Evolutionary conservation across 2,329 filamentous ascomycete species (phyloP).

Genomic region (Alternaria tenuissima): DNA sequence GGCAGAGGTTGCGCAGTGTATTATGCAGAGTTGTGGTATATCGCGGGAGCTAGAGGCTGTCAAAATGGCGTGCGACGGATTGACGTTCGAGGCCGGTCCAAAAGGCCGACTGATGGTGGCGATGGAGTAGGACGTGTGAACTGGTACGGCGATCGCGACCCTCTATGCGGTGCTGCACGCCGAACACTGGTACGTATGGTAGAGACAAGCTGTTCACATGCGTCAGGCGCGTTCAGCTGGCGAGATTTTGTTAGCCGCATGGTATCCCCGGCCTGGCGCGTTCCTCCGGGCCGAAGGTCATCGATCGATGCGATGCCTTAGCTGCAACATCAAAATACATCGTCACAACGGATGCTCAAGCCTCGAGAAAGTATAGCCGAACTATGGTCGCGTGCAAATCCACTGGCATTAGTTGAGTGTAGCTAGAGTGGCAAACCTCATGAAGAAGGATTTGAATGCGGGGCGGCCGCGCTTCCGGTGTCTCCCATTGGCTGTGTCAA

Average conservation of each 20-base stretch:
- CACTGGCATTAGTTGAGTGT: not conserved
- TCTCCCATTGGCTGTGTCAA: not conserved
- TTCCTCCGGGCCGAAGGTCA: constrained; percentile 8
- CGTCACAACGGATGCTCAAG: not conserved
- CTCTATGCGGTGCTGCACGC: not conserved
- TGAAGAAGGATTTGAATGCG: not conserved
- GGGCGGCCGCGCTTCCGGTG: not conserved
- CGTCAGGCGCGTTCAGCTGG: not conserved
- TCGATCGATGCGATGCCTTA: constrained; percentile 7
- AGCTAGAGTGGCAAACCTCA: not conserved
- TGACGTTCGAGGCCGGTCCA: constrained; percentile 5
- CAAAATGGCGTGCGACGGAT: constrained; percentile 6
- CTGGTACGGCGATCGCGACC: not conserved
- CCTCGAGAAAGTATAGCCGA: not conserved
- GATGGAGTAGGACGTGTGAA: not conserved
- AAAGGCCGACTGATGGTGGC: not conserved
- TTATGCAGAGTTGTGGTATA: constrained; percentile 1
- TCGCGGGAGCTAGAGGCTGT: constrained; percentile 11
- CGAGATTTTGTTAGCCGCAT: constrained; percentile 7
- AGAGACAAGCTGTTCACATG: not conserved
- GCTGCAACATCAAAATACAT: not conserved
- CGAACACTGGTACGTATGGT: not conserved
- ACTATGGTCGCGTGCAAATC: not conserved
- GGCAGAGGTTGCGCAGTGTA: not conserved
- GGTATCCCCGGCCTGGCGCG: constrained; percentile 5